Base-by-base conservation (phyloP, 495 filamentous ascomycete genomes). In the Chaetomium tenue region DNA sequence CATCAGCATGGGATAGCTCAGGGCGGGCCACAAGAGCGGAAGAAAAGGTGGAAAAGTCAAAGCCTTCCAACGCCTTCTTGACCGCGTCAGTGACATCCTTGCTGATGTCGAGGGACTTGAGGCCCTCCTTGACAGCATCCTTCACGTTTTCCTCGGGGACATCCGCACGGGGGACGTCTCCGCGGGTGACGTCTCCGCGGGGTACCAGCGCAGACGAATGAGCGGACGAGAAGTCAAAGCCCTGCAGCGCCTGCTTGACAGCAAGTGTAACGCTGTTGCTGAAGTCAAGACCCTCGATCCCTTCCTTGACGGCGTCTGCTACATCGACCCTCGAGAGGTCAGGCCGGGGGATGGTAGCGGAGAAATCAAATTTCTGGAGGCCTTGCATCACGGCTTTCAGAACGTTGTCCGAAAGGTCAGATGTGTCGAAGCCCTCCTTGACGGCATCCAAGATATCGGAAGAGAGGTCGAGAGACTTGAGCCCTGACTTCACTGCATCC, bases 21-120 rank as follows among this genome's bases (percentile, higher is more conserved):
- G 61, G 53, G 12, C 42, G 51, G 40, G 67, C 13, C n/a, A 61
- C 47, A 22, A 61, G 18, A 15, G 44, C 59, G n/a, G 61, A 51
- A 22, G 76, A 58, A n/a, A 51, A 40, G 28, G 8, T 39, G 0
- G 59, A 60, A 3, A 65, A 66, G 30, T 66, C 63, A 53, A 67
- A 53, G n/a, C 12, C 56, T 2, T 63, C 63, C 47, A 68, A 3
- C 0, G 55, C 63, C 47, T 51, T 58, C 39, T 55, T 66, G 4
- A 68, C 63, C 0, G 66, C 66, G 5, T 83, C 81, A 13, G 89
- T 78, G 11, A 68, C 64, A 46, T 68, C 66, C 33, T 51, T 39
- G n/a, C 51, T 25, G 6, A 67, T 18, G 28, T 70, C 58, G 7
- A 63, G 40, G 16, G 47, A 37, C 39, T 51, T 40, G 8, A 70